phyloP scores from a whole-genome alignment of 352 stramenopile genomes.

The Globisporangium paroecandrum region DNA sequence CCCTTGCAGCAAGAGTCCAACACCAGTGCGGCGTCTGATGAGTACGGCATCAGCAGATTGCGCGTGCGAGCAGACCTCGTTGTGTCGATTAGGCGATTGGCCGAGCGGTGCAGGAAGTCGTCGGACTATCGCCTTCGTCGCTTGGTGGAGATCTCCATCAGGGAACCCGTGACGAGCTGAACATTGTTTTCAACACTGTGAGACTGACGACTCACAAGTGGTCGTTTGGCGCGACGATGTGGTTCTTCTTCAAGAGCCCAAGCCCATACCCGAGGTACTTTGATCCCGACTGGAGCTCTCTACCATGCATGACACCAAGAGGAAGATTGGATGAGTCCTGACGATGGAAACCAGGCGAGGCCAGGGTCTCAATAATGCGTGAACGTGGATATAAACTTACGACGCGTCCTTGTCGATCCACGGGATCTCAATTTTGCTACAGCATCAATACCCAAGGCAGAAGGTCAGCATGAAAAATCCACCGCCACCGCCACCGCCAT shows the following conservation, averaged over 20 bases:
- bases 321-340: not conserved
- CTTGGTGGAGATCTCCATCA: slow-evolving; percentile 9
- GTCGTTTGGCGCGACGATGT: slow-evolving; percentile 44
- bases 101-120: slow-evolving; percentile 34
- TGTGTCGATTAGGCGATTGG: slow-evolving; percentile 39
- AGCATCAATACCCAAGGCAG: not conserved
- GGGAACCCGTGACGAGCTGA: not conserved
- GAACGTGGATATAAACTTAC: slow-evolving; percentile 3
- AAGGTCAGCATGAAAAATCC: not conserved
- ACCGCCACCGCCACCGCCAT: not conserved
- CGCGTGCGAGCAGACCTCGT: slow-evolving; percentile 50
- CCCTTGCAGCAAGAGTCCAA: not conserved
- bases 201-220: slow-evolving; percentile 23
- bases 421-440: slow-evolving; percentile 9
- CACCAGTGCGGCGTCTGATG: slow-evolving; percentile 17
- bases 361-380: not conserved
- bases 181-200: not conserved
- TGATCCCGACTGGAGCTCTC: slow-evolving; percentile 43
- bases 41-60: slow-evolving; percentile 50
- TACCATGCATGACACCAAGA: slow-evolving; percentile 18
- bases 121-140: slow-evolving; percentile 20
- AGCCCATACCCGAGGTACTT: slow-evolving; percentile 78
- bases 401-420: slow-evolving; percentile 11
- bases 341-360: not conserved
- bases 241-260: slow-evolving; percentile 73